Base-by-base conservation (phyloP, 225 moss, liverwort and hornwort genomes). In the Bryum argenteum region DNA sequence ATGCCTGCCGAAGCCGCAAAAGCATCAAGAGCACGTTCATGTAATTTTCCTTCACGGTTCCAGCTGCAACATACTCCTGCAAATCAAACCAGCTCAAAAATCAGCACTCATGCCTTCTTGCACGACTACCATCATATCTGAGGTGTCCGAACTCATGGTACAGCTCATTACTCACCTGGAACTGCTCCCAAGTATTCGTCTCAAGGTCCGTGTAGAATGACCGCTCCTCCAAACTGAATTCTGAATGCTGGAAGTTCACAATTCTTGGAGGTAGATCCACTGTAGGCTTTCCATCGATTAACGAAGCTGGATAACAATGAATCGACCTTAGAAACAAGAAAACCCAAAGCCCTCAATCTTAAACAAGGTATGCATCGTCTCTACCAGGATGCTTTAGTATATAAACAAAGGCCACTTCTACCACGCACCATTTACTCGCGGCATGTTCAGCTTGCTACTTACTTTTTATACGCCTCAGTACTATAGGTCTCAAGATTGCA, bases 11-110 rank as follows among this genome's bases (percentile, higher is more conserved):
- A 54, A 98, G 75, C 8, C 94, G 92, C 19, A 98, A 86, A 45
- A 98, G 83, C 92, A 98, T 92, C 98, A 92, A 98, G 19, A 98
- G 83, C 57, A 98, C 94, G 79, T 98, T 98, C 10, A 94, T 89
- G 71, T 98, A 98, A 72, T 98, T 98, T 80, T 82, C 90, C 78
- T 94, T 89, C 64, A 98, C 78, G 55, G 98, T 98, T 58, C 98
- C 98, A 58, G 94, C 98, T 65, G 89, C 92, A 71, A 91, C 98
- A 73, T 98, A 98, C 55, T 85, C 85, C 98, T 98, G 85, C 67
- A 73, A 16, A 60, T 47, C 60, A 39, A 51, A 73, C 24, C 60
- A 61, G 21, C 39, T 40, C 47, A 40, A 72, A 42, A 3, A 56
- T 37, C 10, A 43, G 69, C 38, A 83, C 33, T 11, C 37, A 8